Conservation (phyloP, 2,329 filamentous ascomycete species). For the Aurifilum marmelostoma region DNA sequence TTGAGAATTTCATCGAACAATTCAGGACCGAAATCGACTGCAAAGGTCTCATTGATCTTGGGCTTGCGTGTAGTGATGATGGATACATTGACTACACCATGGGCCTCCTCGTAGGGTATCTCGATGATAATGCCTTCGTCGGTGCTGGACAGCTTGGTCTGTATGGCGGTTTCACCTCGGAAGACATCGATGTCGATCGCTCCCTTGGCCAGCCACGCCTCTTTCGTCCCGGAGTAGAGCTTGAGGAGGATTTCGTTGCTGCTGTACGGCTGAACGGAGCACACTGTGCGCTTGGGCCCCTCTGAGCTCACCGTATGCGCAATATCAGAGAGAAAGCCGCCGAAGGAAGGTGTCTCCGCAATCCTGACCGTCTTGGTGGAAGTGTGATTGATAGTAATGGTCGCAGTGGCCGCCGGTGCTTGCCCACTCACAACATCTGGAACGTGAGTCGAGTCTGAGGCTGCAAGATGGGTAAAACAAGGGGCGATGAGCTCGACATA, state of each 20-base stretch:
- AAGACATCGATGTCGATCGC: conserved; percentile 60
- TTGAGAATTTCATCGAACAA: conserved; percentile 43
- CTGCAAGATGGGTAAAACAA: not conserved
- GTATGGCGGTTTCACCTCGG: conserved; percentile 50
- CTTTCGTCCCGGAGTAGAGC: conserved; percentile 54
- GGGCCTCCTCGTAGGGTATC: conserved; percentile 56
- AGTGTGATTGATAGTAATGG: conserved; percentile 43
- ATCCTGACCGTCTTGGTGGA: conserved; percentile 43
- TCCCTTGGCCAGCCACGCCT: conserved; percentile 58
- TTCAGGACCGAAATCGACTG: conserved; percentile 60
- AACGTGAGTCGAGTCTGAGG: not conserved
- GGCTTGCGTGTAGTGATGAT: conserved; percentile 63
- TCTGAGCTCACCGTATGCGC: conserved; percentile 33
- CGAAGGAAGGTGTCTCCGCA: conserved; percentile 38
- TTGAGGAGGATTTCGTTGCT: conserved; percentile 58
- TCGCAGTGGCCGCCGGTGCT: conserved; percentile 33
- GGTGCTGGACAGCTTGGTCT: conserved; percentile 51
- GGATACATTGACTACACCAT: conserved; percentile 61
- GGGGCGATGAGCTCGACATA: not conserved
- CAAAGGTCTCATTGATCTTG: conserved; percentile 63
- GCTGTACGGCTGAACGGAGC: conserved; percentile 50
- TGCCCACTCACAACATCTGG: not conserved
- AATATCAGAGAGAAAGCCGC: conserved; percentile 47
- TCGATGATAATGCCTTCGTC: conserved; percentile 57
- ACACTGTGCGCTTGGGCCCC: conserved; percentile 42